Conservation (phyloP, 2,329 filamentous ascomycete genomes). For the Tympanopsis confertula region DNA sequence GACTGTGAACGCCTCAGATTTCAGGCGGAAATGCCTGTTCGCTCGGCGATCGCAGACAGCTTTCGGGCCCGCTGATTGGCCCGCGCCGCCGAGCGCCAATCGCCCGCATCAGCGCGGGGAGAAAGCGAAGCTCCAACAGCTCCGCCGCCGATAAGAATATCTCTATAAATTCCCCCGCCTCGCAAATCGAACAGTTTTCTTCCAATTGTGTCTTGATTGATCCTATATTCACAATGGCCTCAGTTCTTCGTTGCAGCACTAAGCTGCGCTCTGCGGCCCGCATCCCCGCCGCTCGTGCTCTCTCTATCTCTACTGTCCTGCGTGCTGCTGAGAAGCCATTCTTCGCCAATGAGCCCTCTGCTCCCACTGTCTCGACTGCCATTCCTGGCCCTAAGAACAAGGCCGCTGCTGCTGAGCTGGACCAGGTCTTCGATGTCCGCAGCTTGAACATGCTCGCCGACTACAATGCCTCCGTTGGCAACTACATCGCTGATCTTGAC, state of each 20-base stretch:
- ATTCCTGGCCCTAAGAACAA: constrained; percentile 70
- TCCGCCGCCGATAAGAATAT: no score
- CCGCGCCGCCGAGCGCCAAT: no score
- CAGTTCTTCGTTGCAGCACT: background rate
- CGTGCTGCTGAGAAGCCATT: constrained; percentile 26
- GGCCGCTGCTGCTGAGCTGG: constrained; percentile 57
- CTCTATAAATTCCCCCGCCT: no score
- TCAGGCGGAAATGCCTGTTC: no score
- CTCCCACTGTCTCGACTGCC: constrained; percentile 38
- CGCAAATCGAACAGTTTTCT: no score
- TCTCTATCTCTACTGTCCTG: background rate
- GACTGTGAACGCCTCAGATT: no score
- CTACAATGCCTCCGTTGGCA: constrained; percentile 64
- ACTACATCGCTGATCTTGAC: constrained; percentile 68
- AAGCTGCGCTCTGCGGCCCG: background rate
- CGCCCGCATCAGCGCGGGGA: no score
- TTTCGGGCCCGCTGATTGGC: no score
- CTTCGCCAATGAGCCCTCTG: constrained; percentile 45
- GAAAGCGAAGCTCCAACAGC: no score
- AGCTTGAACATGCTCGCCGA: constrained; percentile 75
- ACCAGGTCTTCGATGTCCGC: constrained; percentile 73
- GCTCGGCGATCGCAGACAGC: no score
- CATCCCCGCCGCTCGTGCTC: background rate
- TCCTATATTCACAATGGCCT: background rate
- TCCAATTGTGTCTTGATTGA: no score